Evolutionary conservation across 441 rosid species (phyloP), one percentile per base, ranked within the genome.

Genomic region (Erysimum pusillum): DNA sequence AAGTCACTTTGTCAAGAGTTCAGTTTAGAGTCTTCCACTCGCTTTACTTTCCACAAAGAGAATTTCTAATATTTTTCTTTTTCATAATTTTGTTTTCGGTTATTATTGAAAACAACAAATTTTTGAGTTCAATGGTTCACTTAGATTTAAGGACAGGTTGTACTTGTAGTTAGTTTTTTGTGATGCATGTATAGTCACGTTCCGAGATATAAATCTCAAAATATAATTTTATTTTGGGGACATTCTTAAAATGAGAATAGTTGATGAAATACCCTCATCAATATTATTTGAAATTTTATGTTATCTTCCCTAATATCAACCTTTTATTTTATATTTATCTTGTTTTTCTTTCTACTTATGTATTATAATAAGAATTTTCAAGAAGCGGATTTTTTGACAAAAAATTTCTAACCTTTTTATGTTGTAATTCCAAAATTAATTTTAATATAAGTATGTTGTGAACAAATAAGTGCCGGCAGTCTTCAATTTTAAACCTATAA

Each of bases 31-130:
- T 79, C 97, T 15, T 66, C 93, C 25, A 90, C 97, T 14, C 85
- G 99, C 1, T 96, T 96, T 77, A 83, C 87, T 35, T 96, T 96
- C 76, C 97, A 90, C 85, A 93, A 93, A 82, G 98, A 96, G 67
- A 91, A 91, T 75, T 96, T 96, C 76, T 93, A 74, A 85, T 31
- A 15, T 53, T 52, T 17, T 59, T 28, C 15, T 41, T 52, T 31
- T 59, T 13, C 0, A 2, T 67, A 3, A 35, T 32, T 63, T 22
- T 14, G 31, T 28, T 28, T 28, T 28, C 31, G 25, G 20, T 73
- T 41, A 39, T 28, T 28, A 51, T 22, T 28, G n/a, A 58, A 56
- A 32, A 41, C 54, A 58, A 58, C 46, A 34, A 70, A 14, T 34
- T 58, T 3, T 56, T 44, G 12, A 59, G n/a, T 35, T 48, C 8